A percentile compares a stretch with the other conserved stretches of the same genome.
Evolutionary conservation across 2,329 filamentous ascomycete species (phyloP).

Genomic region (Ilyonectria mors-panacis): DNA sequence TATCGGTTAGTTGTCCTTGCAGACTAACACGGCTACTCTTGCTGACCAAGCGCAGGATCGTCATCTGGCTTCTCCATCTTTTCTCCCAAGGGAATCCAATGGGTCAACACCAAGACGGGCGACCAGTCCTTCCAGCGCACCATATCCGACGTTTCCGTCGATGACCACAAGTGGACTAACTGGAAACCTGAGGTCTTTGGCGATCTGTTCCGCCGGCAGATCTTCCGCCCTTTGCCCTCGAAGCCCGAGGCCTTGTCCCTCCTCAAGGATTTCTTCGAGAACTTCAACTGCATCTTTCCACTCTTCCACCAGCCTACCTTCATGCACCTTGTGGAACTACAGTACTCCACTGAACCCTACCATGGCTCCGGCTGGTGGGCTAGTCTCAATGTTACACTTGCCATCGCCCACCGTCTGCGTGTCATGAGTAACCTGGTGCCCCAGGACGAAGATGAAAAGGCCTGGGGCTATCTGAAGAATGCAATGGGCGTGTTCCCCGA

Average conservation of each 20-base stretch:
- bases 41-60: constrained; percentile 74
- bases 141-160: constrained; percentile 91
- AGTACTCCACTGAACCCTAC: constrained; percentile 94
- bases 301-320: constrained; percentile 98
- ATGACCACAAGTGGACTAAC: constrained; percentile 95
- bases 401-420: constrained; percentile 92
- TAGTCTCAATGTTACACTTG: constrained; percentile 91
- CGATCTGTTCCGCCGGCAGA: constrained; percentile 87
- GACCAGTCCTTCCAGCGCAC: constrained; percentile 95
- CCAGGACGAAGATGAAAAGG: constrained; percentile 92
- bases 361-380: constrained; percentile 99
- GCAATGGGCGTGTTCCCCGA: constrained; percentile 94
- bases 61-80: constrained; percentile 99
- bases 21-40: background rate
- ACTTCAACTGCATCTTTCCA: constrained; percentile 99
- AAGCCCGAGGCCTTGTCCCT: constrained; percentile 91
- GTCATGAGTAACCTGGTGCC: constrained; percentile 96
- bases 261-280: constrained; percentile 95
- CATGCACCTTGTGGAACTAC: constrained; percentile 95
- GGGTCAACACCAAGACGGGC: constrained; percentile 99
- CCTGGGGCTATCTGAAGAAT: constrained; percentile 97
- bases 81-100: constrained; percentile 96
- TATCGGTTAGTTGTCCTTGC: constrained; percentile 75
- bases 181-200: constrained; percentile 99
- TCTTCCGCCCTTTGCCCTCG: constrained; percentile 86